Evolutionary conservation across 176 grass and related monocot genomes (phyloP).

Genomic region (Tillandsia fasciculata): DNA sequence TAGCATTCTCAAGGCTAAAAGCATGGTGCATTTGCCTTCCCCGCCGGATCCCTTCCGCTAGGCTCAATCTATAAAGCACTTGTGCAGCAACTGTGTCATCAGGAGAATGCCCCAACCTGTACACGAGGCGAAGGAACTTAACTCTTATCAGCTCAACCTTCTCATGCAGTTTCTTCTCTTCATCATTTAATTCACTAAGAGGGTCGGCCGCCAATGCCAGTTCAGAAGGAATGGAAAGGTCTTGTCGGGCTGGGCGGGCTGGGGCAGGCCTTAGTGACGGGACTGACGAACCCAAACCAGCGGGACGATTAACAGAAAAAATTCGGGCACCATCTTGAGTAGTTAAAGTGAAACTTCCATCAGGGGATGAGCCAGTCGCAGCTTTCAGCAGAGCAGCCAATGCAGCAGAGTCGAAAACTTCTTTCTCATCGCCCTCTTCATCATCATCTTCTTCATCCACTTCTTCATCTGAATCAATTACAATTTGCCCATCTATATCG

Average conservation of each 20-base stretch:
- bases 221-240: conserved; percentile 17
- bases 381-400: conserved; percentile 70
- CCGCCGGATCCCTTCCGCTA: conserved; percentile 54
- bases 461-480: conserved; percentile 59
- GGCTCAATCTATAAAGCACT: conserved; percentile 52
- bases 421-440: conserved; percentile 29
- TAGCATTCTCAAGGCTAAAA: conserved; percentile 50
- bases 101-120: conserved; percentile 50
- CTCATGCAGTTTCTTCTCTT: conserved; percentile 68
- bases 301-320: conserved; percentile 59
- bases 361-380: conserved; percentile 33
- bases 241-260: neutral
- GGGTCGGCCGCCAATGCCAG: conserved; percentile 25
- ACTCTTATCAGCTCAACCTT: conserved; percentile 49
- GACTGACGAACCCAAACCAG: conserved; percentile 57
- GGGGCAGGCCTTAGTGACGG: conserved; percentile 6
- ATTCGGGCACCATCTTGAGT: conserved; percentile 54
- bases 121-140: conserved; percentile 60
- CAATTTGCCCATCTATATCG: conserved; percentile 49
- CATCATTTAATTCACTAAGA: conserved; percentile 44
- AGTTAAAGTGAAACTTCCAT: conserved; percentile 40
- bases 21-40: conserved; percentile 38
- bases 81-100: conserved; percentile 50
- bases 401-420: conserved; percentile 57
- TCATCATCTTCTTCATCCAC: conserved; percentile 57